These are phyloP conservation scores for Hypoxylon sp. DNA, from an alignment of 2,329 filamentous ascomycete genomes.

Conservation along the genomic window DNA sequence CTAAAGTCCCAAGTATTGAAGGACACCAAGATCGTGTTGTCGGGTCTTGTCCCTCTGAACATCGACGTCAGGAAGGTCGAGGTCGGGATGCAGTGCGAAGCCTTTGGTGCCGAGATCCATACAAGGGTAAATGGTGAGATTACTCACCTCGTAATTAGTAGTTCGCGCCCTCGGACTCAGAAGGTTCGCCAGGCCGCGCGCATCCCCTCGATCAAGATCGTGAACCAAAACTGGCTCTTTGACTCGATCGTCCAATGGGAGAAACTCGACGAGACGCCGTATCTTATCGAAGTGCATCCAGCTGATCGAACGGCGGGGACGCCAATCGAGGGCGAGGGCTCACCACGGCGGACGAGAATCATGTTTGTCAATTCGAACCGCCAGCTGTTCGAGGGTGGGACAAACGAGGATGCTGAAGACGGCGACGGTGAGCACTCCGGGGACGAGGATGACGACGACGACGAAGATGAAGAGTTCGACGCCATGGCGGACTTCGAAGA, in stretches of 20 bases:
- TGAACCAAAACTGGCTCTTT: conserved; percentile 88
- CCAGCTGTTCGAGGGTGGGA: conserved; percentile 34
- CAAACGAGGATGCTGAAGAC: conserved; percentile 52
- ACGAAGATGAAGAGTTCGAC: conserved; percentile 51
- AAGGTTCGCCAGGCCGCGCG: conserved; percentile 89
- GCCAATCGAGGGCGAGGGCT: conserved; percentile 43
- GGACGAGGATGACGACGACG: conserved; percentile 46
- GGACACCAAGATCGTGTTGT: conserved; percentile 83
- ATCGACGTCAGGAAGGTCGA: conserved; percentile 82
- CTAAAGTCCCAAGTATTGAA: conserved; percentile 81
- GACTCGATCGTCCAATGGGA: conserved; percentile 87
- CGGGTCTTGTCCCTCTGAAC: conserved; percentile 86
- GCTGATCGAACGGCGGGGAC: conserved; percentile 61
- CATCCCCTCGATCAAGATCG: conserved; percentile 84
- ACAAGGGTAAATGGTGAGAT: conserved; percentile 67
- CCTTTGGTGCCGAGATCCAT: conserved; percentile 77
- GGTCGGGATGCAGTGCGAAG: conserved; percentile 84
- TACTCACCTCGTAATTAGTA: conserved; percentile 78
- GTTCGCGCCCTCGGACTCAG: conserved; percentile 77
- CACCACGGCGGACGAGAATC: conserved; percentile 55
- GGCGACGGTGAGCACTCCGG: conserved; percentile 53
- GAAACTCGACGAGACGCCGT: conserved; percentile 78
- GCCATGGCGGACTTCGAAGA: conserved; percentile 59
- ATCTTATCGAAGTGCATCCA: conserved; percentile 77
- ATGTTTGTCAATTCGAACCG: conserved; percentile 46